These are phyloP conservation scores for Mycosphaerella arachidis DNA, from an alignment of 2,329 filamentous ascomycete genomes.

Conservation along the genomic window DNA sequence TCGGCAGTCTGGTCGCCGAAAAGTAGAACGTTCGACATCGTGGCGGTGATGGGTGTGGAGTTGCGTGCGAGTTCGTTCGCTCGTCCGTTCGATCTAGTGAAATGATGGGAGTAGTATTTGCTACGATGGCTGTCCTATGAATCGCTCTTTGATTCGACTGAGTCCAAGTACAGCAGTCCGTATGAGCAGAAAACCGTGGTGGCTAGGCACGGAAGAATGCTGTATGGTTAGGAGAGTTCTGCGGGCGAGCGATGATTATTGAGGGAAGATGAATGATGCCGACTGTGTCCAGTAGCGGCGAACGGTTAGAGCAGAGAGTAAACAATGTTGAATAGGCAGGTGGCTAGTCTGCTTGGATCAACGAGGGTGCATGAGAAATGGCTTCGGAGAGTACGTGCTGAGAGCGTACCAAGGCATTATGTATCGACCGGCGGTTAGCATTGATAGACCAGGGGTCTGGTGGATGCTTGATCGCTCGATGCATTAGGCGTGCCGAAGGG, in stretches of 20 bases:
- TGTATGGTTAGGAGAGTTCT: constrained; percentile 4
- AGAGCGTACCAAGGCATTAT: constrained; percentile 17
- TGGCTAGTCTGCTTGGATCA: constrained; percentile 32
- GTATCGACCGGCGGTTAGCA: constrained; percentile 18
- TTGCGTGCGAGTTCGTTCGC: constrained; percentile 4
- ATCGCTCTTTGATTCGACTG: constrained; percentile 8
- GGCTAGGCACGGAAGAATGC: constrained; percentile 32
- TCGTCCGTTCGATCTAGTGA: neutral
- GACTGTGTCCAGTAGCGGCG: neutral
- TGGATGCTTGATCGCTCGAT: constrained; percentile 19
- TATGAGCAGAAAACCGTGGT: constrained; percentile 24
- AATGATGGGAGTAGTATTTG: neutral
- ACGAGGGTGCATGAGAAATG: constrained; percentile 8
- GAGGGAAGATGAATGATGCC: neutral
- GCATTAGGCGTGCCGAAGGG: constrained; percentile 20
- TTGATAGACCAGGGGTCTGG: constrained; percentile 23
- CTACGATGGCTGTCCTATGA: neutral
- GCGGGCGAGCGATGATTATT: constrained; percentile 11
- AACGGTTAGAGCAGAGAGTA: constrained; percentile 10
- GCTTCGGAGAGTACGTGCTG: constrained; percentile 4
- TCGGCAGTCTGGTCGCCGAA: constrained; percentile 70
- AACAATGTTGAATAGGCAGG: constrained; percentile 27
- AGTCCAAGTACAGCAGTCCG: constrained; percentile 4
- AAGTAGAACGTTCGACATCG: constrained; percentile 52
- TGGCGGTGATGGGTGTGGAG: constrained; percentile 9